Evolutionary conservation across 73 alveolate genomes (phyloP).

Genomic region (Paramecium octaurelia): DNA sequence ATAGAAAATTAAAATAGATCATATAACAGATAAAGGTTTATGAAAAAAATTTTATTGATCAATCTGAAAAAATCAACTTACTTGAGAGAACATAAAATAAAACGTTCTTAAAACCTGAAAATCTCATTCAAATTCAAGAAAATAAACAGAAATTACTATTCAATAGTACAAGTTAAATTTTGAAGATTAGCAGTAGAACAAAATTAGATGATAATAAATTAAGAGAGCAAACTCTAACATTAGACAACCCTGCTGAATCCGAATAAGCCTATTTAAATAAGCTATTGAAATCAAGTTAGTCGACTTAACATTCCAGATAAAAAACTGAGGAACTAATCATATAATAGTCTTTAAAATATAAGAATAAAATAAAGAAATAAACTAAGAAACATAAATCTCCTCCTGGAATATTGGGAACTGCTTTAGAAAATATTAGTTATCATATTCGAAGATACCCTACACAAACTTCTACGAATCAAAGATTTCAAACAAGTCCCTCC

Average conservation of each 20-base stretch:
- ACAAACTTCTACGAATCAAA: background rate
- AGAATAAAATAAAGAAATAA: background rate
- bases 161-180: background rate
- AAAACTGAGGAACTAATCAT: background rate
- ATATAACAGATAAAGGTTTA: background rate
- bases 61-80: background rate
- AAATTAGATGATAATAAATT: background rate
- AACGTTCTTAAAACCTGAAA: background rate
- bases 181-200: background rate
- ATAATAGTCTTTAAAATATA: background rate
- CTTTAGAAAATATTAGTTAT: background rate
- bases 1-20: background rate
- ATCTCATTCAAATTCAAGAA: background rate
- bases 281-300: background rate
- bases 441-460: background rate
- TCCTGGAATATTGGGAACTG: background rate
- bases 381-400: background rate
- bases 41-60: conserved; percentile 39
- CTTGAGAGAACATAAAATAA: conserved; percentile 13
- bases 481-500: background rate
- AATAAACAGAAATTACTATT: background rate
- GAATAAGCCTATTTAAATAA: background rate
- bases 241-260: background rate
- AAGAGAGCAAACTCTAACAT: background rate
- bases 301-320: background rate